Evolutionary conservation across 345 rosid genomes (phyloP).

Genomic region (Arabidopsis suecica): DNA sequence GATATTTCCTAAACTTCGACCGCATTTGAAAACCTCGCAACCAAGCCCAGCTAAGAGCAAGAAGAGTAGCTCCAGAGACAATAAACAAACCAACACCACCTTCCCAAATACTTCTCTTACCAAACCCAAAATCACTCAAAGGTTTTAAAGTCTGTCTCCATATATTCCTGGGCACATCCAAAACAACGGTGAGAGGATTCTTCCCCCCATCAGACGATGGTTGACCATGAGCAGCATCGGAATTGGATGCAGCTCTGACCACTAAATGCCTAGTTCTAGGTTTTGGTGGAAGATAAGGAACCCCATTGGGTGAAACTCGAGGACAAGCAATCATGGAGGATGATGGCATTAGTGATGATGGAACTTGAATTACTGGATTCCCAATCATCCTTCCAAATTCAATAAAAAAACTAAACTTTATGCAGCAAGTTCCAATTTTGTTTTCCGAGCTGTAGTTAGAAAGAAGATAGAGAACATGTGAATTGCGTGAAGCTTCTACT

Average conservation of each 20-base stretch:
- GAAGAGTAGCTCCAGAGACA: constrained; percentile 81
- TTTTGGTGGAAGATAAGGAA: constrained; percentile 63
- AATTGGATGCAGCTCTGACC: constrained; percentile 60
- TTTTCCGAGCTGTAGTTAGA: constrained; percentile 28
- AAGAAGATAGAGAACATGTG: constrained; percentile 16
- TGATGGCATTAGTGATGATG: constrained; percentile 56
- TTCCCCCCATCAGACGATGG: constrained; percentile 56
- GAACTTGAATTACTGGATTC: constrained; percentile 52
- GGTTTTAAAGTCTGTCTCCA: constrained; percentile 90
- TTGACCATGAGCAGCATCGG: constrained; percentile 55
- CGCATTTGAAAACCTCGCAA: constrained; percentile 81
- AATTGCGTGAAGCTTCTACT: constrained; percentile 35
- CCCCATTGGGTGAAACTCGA: constrained; percentile 45
- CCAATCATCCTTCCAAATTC: constrained; percentile 54
- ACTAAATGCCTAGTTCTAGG: constrained; percentile 46
- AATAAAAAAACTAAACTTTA: constrained; percentile 22
- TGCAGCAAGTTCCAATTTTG: constrained; percentile 19
- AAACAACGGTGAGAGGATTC: constrained; percentile 63
- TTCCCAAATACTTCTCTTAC: constrained; percentile 93
- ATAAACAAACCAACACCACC: constrained; percentile 98
- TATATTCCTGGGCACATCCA: constrained; percentile 68
- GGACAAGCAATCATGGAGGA: constrained; percentile 48
- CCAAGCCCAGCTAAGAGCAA: constrained; percentile 94
- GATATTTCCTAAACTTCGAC: constrained; percentile 81
- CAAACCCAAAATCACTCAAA: constrained; percentile 90